Conservation (phyloP, 306 rosid genomes). For the Calophaca sinica region DNA sequence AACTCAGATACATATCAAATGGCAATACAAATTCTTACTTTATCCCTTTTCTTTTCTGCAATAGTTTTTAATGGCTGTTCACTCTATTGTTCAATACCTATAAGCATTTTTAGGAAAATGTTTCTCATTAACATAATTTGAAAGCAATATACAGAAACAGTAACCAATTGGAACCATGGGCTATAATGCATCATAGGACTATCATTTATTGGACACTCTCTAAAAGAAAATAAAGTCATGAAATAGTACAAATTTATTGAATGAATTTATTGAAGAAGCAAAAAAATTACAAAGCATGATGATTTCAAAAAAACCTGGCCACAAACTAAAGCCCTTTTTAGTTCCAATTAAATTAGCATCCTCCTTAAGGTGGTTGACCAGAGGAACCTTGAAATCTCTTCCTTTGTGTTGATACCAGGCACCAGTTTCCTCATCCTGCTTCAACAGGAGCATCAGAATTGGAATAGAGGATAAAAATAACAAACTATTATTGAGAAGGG, state of each 20-base stretch:
- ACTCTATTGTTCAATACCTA: conserved; percentile 8
- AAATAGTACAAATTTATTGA: conserved; percentile 2
- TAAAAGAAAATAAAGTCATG: conserved; percentile 12
- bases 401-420: conserved; percentile 90
- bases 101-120: conserved; percentile 34
- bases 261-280: conserved; percentile 33
- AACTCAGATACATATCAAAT: conserved; percentile 1
- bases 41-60: conserved; percentile 21
- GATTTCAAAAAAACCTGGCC: conserved; percentile 65
- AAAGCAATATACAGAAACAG: conserved; percentile 27
- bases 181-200: conserved; percentile 5
- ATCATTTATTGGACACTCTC: conserved; percentile 16
- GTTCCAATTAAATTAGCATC: conserved; percentile 68
- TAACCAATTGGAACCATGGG: not conserved
- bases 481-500: not conserved
- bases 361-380: conserved; percentile 55
- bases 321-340: conserved; percentile 51
- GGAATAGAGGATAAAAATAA: not conserved
- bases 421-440: conserved; percentile 91
- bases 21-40: not conserved
- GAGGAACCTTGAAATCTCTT: conserved; percentile 92
- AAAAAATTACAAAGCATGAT: conserved; percentile 38
- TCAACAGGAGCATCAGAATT: conserved; percentile 39
- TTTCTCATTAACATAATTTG: not conserved
- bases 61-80: conserved; percentile 14